Evolutionary conservation across 495 filamentous ascomycete species (phyloP), one percentile per base, ranked within the genome.

Genomic region (Glarea lozoyensis): DNA sequence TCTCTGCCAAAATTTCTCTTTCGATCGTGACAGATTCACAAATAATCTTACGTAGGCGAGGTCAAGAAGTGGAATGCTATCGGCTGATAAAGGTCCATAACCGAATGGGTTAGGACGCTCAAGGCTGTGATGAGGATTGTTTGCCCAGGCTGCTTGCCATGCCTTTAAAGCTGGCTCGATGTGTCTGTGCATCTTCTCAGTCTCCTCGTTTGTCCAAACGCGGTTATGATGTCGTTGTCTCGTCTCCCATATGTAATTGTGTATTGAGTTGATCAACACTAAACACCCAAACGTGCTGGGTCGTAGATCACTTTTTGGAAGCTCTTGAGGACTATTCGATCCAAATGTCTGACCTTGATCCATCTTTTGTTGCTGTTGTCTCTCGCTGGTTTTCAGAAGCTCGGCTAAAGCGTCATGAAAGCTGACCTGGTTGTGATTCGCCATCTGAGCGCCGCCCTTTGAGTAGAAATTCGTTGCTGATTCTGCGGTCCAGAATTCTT

Each of bases 211-310:
- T 12, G 88, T 94, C 90, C 90, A 96, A 47, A 86, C 75, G 47
- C 88, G 80, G 45, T 84, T 88, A 55, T 88, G 81, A 54, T 96
- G 90, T 25, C 88, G 69, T 60, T 94, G 89, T 29, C 92, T 76
- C 1, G 88, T 95, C 63, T 97, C 90, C 92, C 92, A 97, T 33
- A 97, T 95, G 60, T 96, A 96, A 49, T 95, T 94, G 62, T 98
- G 92, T 19, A 98, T 66, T 1, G 92, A 90, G 60, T 94, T 93
- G 57, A 98, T 97, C 40, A 98, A 68, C 10, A 95, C 75, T 12
- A 96, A 66, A 62, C 92, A 97, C 16, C 92, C 92, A 54, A 95
- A 94, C 4, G 89, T 92, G 61, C 92, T 97, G 2, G 89, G 88
- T 47, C 79, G 81, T 42, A 94, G 65, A 37, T 88, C 76, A 42